Conservation (phyloP, 345 rosid species). For the Euclidium syriacum region DNA sequence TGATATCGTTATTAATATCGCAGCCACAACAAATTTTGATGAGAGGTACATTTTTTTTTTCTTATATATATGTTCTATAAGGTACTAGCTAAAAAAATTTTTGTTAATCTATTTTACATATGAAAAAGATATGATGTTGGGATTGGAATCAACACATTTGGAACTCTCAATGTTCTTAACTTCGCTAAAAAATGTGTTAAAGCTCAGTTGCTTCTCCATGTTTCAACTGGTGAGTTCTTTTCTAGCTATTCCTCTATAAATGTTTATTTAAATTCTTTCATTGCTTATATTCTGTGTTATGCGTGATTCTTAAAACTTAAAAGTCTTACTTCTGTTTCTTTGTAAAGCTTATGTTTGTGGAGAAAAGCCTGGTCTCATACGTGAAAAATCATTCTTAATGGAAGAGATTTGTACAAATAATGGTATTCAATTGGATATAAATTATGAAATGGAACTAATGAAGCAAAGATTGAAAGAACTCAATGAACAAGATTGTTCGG, state of each 20-base stretch:
- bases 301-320: background rate
- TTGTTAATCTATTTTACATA: background rate
- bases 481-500: conserved; percentile 17
- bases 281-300: background rate
- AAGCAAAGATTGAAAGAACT: conserved; percentile 37
- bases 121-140: conserved; percentile 58
- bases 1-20: conserved; percentile 28
- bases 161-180: conserved; percentile 47
- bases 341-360: conserved; percentile 59
- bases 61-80: background rate
- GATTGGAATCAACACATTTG: conserved; percentile 53
- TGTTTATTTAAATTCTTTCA: background rate
- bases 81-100: background rate
- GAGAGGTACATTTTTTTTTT: conserved; percentile 21
- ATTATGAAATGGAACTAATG: conserved; percentile 32
- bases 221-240: conserved; percentile 27
- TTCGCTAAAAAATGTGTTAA: conserved; percentile 55
- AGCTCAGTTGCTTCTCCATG: conserved; percentile 42
- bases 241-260: background rate
- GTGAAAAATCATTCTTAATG: conserved; percentile 33
- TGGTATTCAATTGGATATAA: conserved; percentile 31
- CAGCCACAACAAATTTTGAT: conserved; percentile 34
- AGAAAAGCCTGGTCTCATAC: conserved; percentile 36
- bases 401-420: conserved; percentile 34
- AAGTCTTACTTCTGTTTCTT: background rate